Evolutionary conservation across 1,284 basidiomycete genomes (phyloP).

Genomic region (Meira miltonrushii): DNA sequence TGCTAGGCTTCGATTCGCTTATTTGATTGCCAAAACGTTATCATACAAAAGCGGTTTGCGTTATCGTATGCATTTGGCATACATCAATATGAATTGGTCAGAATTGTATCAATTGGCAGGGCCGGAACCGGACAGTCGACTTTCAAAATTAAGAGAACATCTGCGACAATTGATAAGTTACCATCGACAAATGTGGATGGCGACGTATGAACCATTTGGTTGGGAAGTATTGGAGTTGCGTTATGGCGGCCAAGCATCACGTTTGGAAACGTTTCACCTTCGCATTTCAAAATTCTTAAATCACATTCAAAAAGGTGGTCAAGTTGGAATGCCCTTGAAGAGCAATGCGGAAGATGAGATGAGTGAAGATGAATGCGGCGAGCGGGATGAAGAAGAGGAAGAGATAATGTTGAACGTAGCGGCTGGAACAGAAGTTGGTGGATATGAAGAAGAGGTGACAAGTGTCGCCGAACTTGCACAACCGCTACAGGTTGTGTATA

Average conservation of each 20-base stretch:
- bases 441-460: neutral
- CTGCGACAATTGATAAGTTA: slow-evolving; percentile 41
- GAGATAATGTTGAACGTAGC: slow-evolving; percentile 18
- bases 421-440: neutral
- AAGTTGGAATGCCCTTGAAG: slow-evolving; percentile 12
- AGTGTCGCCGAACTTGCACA: neutral
- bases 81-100: slow-evolving; percentile 25
- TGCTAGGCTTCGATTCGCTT: slow-evolving; percentile 28
- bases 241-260: slow-evolving; percentile 50
- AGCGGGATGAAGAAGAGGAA: slow-evolving; percentile 20
- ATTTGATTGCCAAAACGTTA: slow-evolving; percentile 25
- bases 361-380: slow-evolving; percentile 9
- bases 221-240: slow-evolving; percentile 53
- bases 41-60: slow-evolving; percentile 32
- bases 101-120: slow-evolving; percentile 25
- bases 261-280: slow-evolving; percentile 50
- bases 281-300: slow-evolving; percentile 27
- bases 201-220: slow-evolving; percentile 47
- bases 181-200: slow-evolving; percentile 51
- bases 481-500: slow-evolving; percentile 35
- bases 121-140: neutral
- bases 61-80: slow-evolving; percentile 30
- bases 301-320: slow-evolving; percentile 15
- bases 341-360: slow-evolving; percentile 15
- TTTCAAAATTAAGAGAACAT: slow-evolving; percentile 15